These are phyloP conservation scores for Tylopilus sp. DNA, from an alignment of 1,284 basidiomycete species.

Conservation along the genomic window DNA sequence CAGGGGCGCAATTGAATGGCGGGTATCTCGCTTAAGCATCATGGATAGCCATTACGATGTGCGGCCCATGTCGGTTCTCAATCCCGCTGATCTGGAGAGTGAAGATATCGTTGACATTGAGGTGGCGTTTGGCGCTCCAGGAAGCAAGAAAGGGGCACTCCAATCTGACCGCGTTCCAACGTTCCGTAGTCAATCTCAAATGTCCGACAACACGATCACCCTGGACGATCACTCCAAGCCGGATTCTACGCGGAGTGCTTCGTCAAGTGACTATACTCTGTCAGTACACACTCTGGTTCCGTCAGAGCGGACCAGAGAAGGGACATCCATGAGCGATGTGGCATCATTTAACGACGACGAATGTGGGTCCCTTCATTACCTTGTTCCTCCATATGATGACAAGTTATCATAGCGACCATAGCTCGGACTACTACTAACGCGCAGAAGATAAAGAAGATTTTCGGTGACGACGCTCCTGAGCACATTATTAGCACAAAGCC, in stretches of 20 bases:
- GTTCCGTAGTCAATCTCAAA: slow-evolving; percentile 34
- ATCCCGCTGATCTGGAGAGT: slow-evolving; percentile 39
- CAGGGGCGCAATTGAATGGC: slow-evolving; percentile 67
- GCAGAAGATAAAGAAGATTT: slow-evolving; percentile 68
- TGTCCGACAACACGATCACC: slow-evolving; percentile 36
- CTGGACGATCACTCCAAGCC: slow-evolving; percentile 27
- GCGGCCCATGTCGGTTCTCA: slow-evolving; percentile 36
- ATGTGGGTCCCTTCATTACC: slow-evolving; percentile 30
- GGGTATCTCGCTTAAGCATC: slow-evolving; percentile 63
- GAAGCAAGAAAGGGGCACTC: slow-evolving; percentile 24
- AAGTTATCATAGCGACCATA: slow-evolving; percentile 19
- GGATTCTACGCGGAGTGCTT: slow-evolving; percentile 16
- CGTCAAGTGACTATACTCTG: slow-evolving; percentile 27
- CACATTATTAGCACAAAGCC: slow-evolving; percentile 60
- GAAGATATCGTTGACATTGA: slow-evolving; percentile 65
- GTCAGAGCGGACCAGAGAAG: slow-evolving; percentile 21
- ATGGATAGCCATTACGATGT: slow-evolving; percentile 47
- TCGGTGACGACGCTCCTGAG: slow-evolving; percentile 67
- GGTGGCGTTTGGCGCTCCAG: slow-evolving; percentile 44
- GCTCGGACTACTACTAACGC: slow-evolving; percentile 37
- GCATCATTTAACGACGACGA: slow-evolving; percentile 34
- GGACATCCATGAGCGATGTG: slow-evolving; percentile 22
- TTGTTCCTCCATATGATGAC: slow-evolving; percentile 7
- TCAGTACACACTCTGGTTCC: slow-evolving; percentile 27
- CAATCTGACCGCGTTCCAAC: slow-evolving; percentile 27